Base-by-base conservation (phyloP, 192 early-diverging fungal genomes). In the Gryganskiella cystojenkinii region DNA sequence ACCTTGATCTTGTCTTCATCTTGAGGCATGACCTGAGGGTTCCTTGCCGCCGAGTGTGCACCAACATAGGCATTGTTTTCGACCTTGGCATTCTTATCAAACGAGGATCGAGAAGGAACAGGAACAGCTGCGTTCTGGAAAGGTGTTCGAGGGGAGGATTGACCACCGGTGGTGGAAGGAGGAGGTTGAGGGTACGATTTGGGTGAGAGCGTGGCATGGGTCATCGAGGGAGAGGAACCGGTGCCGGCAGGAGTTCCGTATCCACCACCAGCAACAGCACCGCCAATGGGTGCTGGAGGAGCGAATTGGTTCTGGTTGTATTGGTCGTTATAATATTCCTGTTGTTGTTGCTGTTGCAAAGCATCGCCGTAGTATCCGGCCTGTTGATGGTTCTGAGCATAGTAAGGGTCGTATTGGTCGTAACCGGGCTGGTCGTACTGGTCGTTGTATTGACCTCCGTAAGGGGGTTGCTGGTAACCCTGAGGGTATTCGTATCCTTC, bases 101-200 rank as follows among this genome's bases (percentile, higher is more conserved):
- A 50, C 3, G 33, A 50, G 33, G 15, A 24, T 14, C 33, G 56
- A 58, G 20, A 27, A 30, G 25, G 33, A 28, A 25, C 20, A 40
- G 37, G 37, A 13, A 13, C 37, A 5, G 37, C 37, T 13, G 37
- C 37, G 13, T 9, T 40, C 13, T 40, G 37, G 7, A 9, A 13
- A 9, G 37, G 37, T 13, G 37, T 40, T 9, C 37, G 37, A 40
- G 37, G 37, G 13, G 37, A 40, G 13, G 37, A 40, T 13, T 40
- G 37, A 40, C 37, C 37, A 13, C 37, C 37, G 13, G 37, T 50
- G 22, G 47, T 20, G 47, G 63, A 54, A 10, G 52, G 63, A 14
- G 63, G 67, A 15, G 67, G 67, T 27, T 51, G 67, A 15, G 67
- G 67, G 27, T 70, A 70, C 1, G 54, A 49, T 9, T 2, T 49